Conservation (phyloP, 1,284 basidiomycete species). For the Pyrrhoderma lamaoense region DNA sequence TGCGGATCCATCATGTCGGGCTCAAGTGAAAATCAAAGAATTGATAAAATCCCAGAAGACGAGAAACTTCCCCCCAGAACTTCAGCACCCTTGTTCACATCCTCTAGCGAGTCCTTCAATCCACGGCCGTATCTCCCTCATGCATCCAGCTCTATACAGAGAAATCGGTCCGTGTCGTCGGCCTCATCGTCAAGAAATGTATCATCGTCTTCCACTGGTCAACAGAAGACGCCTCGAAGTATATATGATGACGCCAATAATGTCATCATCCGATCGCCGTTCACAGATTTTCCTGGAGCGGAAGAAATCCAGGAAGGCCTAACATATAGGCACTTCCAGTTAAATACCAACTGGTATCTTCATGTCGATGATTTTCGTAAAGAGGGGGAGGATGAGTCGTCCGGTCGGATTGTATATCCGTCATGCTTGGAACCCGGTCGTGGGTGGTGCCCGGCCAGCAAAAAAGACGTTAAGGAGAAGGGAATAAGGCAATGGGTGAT, state of each 20-base stretch:
- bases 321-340: slow-evolving; percentile 58
- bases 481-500: slow-evolving; percentile 46
- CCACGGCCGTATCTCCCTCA: slow-evolving; percentile 50
- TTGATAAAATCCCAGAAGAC: too few relatives aligned
- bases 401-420: slow-evolving; percentile 56
- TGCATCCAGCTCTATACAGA: slow-evolving; percentile 16
- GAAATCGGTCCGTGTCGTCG: slow-evolving; percentile 20
- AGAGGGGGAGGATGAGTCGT: slow-evolving; percentile 30
- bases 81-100: slow-evolving; percentile 42
- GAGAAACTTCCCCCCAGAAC: background rate
- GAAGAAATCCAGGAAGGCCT: slow-evolving; percentile 57
- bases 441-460: slow-evolving; percentile 74
- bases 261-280: slow-evolving; percentile 66
- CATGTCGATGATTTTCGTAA: slow-evolving; percentile 55
- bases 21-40: background rate
- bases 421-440: slow-evolving; percentile 67
- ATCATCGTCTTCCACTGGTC: slow-evolving; percentile 16
- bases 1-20: background rate
- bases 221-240: slow-evolving; percentile 57
- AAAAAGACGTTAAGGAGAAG: slow-evolving; percentile 44
- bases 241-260: slow-evolving; percentile 50
- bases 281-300: slow-evolving; percentile 53
- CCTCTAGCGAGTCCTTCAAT: slow-evolving; percentile 50
- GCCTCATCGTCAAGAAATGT: slow-evolving; percentile 30
- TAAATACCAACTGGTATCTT: slow-evolving; percentile 71